Percentiles rank a stretch among this genome's conserved stretches.
phyloP scores from a whole-genome alignment of 2,329 filamentous ascomycete genomes.

The Aspergillus bombycis region DNA sequence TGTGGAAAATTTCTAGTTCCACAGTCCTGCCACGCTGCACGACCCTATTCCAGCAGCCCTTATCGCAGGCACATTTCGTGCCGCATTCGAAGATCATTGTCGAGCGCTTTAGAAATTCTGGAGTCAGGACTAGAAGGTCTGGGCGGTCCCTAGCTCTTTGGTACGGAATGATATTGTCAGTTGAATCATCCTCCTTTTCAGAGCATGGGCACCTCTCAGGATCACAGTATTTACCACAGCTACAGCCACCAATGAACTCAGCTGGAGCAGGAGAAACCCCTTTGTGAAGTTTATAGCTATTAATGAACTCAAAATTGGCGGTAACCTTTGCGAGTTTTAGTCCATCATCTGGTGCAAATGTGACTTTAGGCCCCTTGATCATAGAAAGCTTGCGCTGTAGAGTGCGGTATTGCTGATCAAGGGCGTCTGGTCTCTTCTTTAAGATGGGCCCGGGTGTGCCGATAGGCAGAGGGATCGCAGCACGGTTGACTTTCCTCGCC shows the following conservation, averaged over 20 bases:
- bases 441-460: constrained; percentile 15
- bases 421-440: constrained; percentile 5
- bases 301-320: constrained; percentile 44
- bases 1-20: constrained; percentile 47
- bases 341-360: constrained; percentile 21
- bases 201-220: constrained; percentile 34
- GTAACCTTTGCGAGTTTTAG: constrained; percentile 27
- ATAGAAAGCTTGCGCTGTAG: constrained; percentile 29
- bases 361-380: constrained; percentile 35
- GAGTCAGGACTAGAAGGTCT: constrained; percentile 29
- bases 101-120: constrained; percentile 35
- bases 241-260: constrained; percentile 39
- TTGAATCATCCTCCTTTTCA: constrained; percentile 31
- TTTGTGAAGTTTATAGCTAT: constrained; percentile 38
- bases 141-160: constrained; percentile 16
- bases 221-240: constrained; percentile 32
- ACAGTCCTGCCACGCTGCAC: constrained; percentile 45
- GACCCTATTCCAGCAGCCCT: constrained; percentile 46
- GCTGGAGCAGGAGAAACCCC: constrained; percentile 32
- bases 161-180: constrained; percentile 38
- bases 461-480: constrained; percentile 12
- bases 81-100: constrained; percentile 49
- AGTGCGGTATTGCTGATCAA: constrained; percentile 16
- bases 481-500: constrained; percentile 18
- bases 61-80: constrained; percentile 38